Percentiles rank a stretch among this genome's conserved stretches.
Evolutionary conservation across 345 rosid species (phyloP).

Genomic region (Salix suchowensis): DNA sequence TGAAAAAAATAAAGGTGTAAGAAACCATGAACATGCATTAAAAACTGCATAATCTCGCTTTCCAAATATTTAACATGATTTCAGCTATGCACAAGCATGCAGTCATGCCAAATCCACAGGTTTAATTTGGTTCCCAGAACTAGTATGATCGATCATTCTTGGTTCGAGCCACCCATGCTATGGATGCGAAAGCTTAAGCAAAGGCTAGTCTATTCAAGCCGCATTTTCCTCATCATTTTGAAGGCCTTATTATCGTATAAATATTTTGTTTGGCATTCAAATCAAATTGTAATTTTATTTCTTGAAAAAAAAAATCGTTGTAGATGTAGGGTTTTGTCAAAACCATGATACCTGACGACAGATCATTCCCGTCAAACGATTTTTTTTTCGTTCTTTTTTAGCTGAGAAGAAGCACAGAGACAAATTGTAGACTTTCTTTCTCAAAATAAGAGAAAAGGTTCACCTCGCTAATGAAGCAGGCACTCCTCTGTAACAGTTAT

Average conservation of each 20-base stretch:
- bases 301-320: neutral
- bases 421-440: slow-evolving; percentile 1
- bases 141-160: neutral
- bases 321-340: neutral
- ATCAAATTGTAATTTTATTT: neutral
- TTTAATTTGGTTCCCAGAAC: neutral
- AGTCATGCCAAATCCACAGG: neutral
- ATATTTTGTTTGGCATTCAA: neutral
- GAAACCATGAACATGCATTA: neutral
- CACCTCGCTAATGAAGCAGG: neutral
- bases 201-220: neutral
- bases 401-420: neutral
- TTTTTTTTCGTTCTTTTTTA: neutral
- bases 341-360: neutral
- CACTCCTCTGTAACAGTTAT: slow-evolving; percentile 19
- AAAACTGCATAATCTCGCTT: neutral
- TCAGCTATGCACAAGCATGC: neutral
- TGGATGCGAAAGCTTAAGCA: too few relatives aligned
- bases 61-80: neutral
- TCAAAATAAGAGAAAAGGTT: slow-evolving; percentile 15
- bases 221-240: neutral
- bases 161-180: too few relatives aligned
- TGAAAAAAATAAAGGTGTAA: neutral
- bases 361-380: slow-evolving; percentile 23
- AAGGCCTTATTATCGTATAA: neutral